A percentile compares a stretch with the other conserved stretches of the same genome.
Conservation (phyloP, 202 grass and related monocot species). For the Setaria viridis region DNA sequence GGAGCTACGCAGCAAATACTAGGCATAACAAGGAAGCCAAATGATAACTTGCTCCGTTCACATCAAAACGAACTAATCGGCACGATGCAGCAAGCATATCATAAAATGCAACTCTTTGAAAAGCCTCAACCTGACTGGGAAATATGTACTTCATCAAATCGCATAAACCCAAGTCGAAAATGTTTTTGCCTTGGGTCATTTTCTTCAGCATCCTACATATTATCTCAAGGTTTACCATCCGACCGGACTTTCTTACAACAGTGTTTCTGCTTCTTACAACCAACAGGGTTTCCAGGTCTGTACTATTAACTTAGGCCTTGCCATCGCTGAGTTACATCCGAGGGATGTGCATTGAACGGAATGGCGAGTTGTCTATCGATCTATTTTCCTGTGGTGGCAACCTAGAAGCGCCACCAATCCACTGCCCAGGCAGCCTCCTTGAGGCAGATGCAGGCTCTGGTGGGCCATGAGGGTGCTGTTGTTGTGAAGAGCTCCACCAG, state of each 20-base stretch:
- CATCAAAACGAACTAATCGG: not conserved
- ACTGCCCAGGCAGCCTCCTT: constrained; percentile 39
- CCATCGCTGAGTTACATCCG: constrained; percentile 45
- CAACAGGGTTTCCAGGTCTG: constrained; percentile 37
- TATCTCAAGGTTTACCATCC: constrained; percentile 30
- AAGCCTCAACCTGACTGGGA: not conserved
- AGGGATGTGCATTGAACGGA: constrained; percentile 40
- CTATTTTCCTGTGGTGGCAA: constrained; percentile 37
- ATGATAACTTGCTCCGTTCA: not conserved
- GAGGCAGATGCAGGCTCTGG: constrained; percentile 15
- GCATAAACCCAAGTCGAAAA: constrained; percentile 36
- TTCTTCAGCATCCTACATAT: constrained; percentile 30
- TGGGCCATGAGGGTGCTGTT: constrained; percentile 22
- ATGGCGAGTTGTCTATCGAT: constrained; percentile 11
- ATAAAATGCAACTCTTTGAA: not conserved
- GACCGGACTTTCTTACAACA: constrained; percentile 25
- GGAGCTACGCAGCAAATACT: not conserved
- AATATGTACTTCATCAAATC: constrained; percentile 23
- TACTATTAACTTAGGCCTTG: constrained; percentile 19
- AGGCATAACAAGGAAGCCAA: not conserved
- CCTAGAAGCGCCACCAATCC: constrained; percentile 19
- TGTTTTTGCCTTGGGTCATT: constrained; percentile 30
- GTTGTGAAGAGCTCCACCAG: constrained; percentile 63
- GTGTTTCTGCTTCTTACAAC: constrained; percentile 41
- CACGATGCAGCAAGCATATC: not conserved